phyloP scores from a whole-genome alignment of 225 moss, liverwort and hornwort genomes.

The Bryoerythrophyllum caledonicum region DNA sequence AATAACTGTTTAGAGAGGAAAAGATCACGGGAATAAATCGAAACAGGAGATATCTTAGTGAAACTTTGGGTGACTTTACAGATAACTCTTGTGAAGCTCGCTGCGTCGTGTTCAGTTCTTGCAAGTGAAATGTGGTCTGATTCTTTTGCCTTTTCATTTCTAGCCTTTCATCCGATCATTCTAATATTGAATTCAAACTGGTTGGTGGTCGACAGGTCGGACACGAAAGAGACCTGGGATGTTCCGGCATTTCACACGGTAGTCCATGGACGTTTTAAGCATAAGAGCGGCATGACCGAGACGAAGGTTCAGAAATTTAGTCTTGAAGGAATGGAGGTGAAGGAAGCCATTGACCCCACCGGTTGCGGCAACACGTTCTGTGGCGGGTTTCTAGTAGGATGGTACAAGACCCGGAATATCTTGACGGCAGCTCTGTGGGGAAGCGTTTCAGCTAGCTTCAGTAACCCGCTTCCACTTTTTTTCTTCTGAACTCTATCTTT shows the following conservation, averaged over 20 bases:
- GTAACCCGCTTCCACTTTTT: conserved; percentile 45
- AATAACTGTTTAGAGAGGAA: no score
- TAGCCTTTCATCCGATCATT: neutral
- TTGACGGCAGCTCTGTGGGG: conserved; percentile 86
- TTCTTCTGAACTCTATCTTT: neutral
- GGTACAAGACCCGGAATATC: conserved; percentile 69
- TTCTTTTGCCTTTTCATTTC: neutral
- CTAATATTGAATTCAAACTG: neutral
- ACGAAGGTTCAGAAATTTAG: conserved; percentile 22
- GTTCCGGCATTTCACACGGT: conserved; percentile 79
- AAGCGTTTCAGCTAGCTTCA: conserved; percentile 90
- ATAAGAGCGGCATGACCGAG: conserved; percentile 19
- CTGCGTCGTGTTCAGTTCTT: neutral
- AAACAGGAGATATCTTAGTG: no score
- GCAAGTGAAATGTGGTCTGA: conserved; percentile 1
- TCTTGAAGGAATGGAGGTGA: conserved; percentile 48
- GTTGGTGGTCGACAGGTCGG: conserved; percentile 58
- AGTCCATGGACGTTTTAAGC: conserved; percentile 21
- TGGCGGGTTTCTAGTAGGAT: conserved; percentile 81
- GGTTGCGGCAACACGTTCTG: conserved; percentile 96
- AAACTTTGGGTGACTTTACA: no score
- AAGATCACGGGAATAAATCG: no score
- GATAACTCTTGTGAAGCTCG: neutral
- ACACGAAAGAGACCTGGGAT: conserved; percentile 91
- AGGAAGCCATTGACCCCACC: conserved; percentile 74